phyloP scores from a whole-genome alignment of 208 protist genomes.

The Leishmania tarentolae region DNA sequence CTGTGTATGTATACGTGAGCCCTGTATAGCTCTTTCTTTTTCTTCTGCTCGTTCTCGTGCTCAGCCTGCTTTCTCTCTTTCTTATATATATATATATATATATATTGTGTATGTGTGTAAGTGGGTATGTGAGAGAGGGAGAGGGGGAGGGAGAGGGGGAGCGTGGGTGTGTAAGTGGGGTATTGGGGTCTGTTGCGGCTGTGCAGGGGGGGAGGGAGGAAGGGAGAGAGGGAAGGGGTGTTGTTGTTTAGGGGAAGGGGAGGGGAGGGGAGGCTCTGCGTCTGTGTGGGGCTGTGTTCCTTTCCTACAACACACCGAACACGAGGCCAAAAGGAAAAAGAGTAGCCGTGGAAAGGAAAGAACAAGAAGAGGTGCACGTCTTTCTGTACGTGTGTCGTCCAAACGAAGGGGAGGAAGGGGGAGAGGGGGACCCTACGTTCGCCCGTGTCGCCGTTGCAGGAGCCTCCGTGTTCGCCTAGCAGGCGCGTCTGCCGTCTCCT shows the following conservation, averaged over 20 bases:
- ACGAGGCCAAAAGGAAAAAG: neutral
- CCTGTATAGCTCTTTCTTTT: neutral
- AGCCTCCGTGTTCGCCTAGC: neutral
- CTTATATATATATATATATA: neutral
- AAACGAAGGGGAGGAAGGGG: neutral
- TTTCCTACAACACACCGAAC: neutral
- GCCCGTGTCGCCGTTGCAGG: neutral
- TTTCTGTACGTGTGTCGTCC: neutral
- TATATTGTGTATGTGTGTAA: neutral
- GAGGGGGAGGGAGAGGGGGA: too few species aligned
- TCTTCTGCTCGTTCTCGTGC: neutral
- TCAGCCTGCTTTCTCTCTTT: neutral
- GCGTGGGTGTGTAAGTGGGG: neutral
- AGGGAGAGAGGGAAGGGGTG: too few species aligned
- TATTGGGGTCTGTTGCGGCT: neutral
- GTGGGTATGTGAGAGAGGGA: too few species aligned
- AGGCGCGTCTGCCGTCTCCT: neutral
- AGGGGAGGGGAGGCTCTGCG: too few species aligned
- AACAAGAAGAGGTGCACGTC: neutral
- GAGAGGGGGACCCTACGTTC: neutral
- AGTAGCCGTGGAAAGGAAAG: neutral
- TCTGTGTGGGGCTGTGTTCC: neutral
- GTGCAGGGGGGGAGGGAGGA: too few species aligned
- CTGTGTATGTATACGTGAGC: neutral
- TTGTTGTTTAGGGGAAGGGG: too few species aligned